These are phyloP conservation scores for Arabis hirsuta DNA, from an alignment of 345 rosid species.

Conservation along the genomic window DNA sequence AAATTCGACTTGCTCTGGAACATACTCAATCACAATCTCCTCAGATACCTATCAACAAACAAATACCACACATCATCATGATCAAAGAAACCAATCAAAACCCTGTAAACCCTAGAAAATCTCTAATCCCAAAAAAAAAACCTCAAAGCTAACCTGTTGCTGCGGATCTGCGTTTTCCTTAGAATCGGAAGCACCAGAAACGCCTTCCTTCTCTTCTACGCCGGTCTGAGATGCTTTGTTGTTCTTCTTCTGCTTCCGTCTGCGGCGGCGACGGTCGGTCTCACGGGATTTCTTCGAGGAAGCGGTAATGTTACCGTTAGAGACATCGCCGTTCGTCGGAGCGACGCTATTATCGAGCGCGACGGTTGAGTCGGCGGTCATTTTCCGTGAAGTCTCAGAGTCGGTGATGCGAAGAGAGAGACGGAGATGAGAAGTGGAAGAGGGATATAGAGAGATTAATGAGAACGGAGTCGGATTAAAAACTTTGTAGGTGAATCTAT, in stretches of 20 bases:
- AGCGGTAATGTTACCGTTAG: conserved; percentile 40
- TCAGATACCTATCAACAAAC: conserved; percentile 53
- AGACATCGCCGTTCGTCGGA: conserved; percentile 55
- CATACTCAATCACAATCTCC: conserved; percentile 81
- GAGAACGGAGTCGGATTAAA: not conserved
- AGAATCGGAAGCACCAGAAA: conserved; percentile 50
- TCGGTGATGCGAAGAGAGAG: conserved; percentile 9
- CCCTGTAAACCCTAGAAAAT: conserved; percentile 45
- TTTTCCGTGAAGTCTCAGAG: not conserved
- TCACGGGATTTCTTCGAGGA: conserved; percentile 71
- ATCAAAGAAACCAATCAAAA: not conserved
- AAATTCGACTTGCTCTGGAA: conserved; percentile 83
- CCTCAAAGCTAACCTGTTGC: conserved; percentile 45
- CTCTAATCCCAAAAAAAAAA: not conserved
- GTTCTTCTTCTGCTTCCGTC: conserved; percentile 99
- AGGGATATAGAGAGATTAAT: not conserved
- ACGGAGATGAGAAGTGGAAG: not conserved
- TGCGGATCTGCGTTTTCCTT: conserved; percentile 63
- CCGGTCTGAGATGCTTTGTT: conserved; percentile 45
- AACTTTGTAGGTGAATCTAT: not conserved
- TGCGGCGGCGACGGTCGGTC: conserved; percentile 89
- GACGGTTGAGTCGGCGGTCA: conserved; percentile 43
- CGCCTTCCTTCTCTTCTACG: conserved; percentile 41
- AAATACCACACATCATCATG: not conserved
- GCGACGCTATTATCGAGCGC: conserved; percentile 51